A percentile compares a stretch with the other conserved stretches of the same genome.
Conservation (phyloP, 2,329 filamentous ascomycete species). For the Fusarium sp. region DNA sequence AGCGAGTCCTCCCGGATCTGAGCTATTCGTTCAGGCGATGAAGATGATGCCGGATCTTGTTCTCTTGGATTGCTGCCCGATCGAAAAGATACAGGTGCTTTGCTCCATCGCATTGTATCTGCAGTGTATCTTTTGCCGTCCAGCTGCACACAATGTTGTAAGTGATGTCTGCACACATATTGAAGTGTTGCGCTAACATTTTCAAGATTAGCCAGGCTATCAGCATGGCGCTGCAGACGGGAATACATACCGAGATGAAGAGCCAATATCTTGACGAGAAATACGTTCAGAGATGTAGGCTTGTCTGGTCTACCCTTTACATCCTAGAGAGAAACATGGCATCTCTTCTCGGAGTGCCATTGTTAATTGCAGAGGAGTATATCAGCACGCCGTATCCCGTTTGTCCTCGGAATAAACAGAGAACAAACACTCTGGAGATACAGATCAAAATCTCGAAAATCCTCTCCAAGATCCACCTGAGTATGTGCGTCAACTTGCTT, state of each 20-base stretch:
- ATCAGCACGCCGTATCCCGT: neutral
- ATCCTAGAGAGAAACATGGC: neutral
- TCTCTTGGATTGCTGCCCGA: neutral
- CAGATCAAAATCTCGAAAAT: neutral
- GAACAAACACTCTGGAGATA: neutral
- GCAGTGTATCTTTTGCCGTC: neutral
- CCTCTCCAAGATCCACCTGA: neutral
- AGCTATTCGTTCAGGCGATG: neutral
- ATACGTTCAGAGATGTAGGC: neutral
- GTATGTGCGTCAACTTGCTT: neutral
- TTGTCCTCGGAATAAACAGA: neutral
- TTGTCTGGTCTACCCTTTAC: neutral
- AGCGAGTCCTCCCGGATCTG: neutral
- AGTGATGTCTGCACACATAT: neutral
- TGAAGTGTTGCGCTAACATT: neutral
- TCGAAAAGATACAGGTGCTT: neutral
- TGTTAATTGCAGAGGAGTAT: neutral
- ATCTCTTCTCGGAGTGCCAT: neutral
- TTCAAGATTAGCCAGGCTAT: neutral
- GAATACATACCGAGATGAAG: neutral
- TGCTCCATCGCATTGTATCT: neutral
- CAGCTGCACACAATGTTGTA: neutral
- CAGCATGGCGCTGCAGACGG: neutral
- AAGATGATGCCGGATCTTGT: neutral
- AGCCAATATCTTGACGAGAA: neutral